Conservation (phyloP, 176 grass and related monocot species). For the Thalia dealbata region DNA sequence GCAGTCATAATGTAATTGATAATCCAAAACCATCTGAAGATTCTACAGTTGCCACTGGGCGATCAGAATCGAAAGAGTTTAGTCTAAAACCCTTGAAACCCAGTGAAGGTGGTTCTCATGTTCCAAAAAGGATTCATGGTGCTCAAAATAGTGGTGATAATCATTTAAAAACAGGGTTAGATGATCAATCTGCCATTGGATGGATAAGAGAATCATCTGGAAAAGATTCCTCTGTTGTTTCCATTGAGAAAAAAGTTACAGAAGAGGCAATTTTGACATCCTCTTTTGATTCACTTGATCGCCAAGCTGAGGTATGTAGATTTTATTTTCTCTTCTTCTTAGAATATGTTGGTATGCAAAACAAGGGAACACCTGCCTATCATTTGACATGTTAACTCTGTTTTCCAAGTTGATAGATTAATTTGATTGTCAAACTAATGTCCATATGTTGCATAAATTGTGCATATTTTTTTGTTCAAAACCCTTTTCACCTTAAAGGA, state of each 20-base stretch:
- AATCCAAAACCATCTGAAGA: conserved; percentile 7
- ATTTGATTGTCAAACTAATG: not conserved
- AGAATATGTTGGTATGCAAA: not conserved
- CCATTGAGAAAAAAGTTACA: conserved; percentile 21
- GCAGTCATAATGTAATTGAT: conserved; percentile 17
- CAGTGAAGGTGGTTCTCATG: conserved; percentile 20
- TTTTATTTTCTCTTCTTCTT: conserved; percentile 2
- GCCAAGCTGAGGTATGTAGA: conserved; percentile 44
- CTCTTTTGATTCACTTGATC: conserved; percentile 36
- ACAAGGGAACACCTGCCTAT: not conserved
- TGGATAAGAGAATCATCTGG: conserved; percentile 18
- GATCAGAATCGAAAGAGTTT: conserved; percentile 27
- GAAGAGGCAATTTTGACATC: conserved; percentile 10
- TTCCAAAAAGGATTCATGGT: conserved; percentile 27
- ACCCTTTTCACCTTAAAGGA: not conserved
- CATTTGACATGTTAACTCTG: not conserved
- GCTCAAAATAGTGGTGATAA: conserved; percentile 29
- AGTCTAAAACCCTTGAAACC: conserved; percentile 13
- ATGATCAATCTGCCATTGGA: conserved; percentile 23
- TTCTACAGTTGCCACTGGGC: conserved; percentile 18
- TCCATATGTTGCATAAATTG: not conserved
- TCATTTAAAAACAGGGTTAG: conserved; percentile 25
- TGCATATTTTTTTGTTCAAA: not conserved
- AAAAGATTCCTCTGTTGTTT: conserved; percentile 19
- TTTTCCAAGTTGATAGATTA: not conserved